A percentile compares a stretch with the other conserved stretches of the same genome.
These are phyloP conservation scores for Massariosphaeria phaeospora DNA, from an alignment of 495 filamentous ascomycete species.

Conservation along the genomic window DNA sequence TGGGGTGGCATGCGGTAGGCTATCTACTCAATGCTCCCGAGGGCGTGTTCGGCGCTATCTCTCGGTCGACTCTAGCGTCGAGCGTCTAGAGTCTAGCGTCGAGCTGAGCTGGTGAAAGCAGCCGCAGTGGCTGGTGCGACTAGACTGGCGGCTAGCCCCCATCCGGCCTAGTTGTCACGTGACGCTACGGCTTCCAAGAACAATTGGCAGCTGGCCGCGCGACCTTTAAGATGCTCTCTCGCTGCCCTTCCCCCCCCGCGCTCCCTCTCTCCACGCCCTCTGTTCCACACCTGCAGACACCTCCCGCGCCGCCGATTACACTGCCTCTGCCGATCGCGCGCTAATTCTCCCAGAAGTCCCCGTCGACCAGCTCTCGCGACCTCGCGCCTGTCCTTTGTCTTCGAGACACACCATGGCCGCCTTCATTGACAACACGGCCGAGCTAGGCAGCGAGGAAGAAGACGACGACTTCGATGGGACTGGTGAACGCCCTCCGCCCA, in stretches of 20 bases:
- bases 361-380: slow-evolving; percentile 2
- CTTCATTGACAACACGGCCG: slow-evolving; percentile 75
- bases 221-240: not conserved
- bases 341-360: not conserved
- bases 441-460: slow-evolving; percentile 84
- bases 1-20: too few relatives aligned
- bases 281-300: not conserved
- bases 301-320: not conserved
- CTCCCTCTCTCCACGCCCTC: not conserved
- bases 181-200: not conserved
- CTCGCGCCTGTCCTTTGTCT: slow-evolving; percentile 17
- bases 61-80: not conserved
- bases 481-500: slow-evolving; percentile 54
- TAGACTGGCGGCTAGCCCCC: not conserved
- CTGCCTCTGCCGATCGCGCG: too few relatives aligned
- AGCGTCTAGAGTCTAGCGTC: too few relatives aligned
- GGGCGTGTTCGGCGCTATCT: not conserved
- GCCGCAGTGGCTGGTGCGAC: slow-evolving; percentile 2
- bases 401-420: slow-evolving; percentile 3
- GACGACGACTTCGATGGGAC: slow-evolving; percentile 85
- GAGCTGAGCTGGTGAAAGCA: not conserved
- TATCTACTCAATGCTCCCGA: too few relatives aligned
- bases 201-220: not conserved
- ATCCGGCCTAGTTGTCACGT: not conserved
- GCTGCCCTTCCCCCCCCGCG: not conserved